Conservation (phyloP, 768 basidiomycete genomes). For the Candolleomyces eurysporus region DNA sequence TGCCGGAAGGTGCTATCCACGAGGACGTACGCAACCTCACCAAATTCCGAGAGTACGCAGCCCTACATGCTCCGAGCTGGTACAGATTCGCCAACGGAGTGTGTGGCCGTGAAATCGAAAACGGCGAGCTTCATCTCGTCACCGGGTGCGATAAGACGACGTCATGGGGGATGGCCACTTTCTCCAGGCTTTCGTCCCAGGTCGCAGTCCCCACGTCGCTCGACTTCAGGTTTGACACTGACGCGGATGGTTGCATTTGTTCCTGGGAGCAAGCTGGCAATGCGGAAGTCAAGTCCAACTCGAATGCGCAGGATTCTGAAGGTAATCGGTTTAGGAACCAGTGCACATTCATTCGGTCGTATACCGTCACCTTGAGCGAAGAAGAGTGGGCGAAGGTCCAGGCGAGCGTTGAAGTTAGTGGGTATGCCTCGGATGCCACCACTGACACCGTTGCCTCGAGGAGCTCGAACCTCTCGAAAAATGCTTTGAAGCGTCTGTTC, state of each 20-base stretch:
- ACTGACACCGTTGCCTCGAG: constrained; percentile 1
- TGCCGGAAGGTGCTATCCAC: constrained; percentile 30
- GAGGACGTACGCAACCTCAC: constrained; percentile 23
- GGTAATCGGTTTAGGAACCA: constrained; percentile 2
- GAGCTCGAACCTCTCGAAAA: not conserved
- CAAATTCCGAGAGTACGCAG: constrained; percentile 24
- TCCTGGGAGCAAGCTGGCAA: constrained; percentile 2
- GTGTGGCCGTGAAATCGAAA: constrained; percentile 18
- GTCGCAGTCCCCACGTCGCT: not conserved
- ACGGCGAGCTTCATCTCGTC: constrained; percentile 31
- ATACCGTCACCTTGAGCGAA: constrained; percentile 5
- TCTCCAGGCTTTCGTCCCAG: not conserved
- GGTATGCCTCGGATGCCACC: constrained; percentile 2
- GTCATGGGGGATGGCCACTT: constrained; percentile 27
- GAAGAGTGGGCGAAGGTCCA: constrained; percentile 6
- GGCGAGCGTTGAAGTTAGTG: not conserved
- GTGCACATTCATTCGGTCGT: constrained; percentile 8
- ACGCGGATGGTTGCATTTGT: not conserved
- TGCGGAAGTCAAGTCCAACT: constrained; percentile 2
- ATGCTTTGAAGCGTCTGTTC: constrained; percentile 6
- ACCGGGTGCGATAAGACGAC: constrained; percentile 25
- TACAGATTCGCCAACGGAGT: constrained; percentile 25
- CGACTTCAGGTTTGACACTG: not conserved
- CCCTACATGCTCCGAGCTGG: constrained; percentile 25
- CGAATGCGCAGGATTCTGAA: not conserved